These are phyloP conservation scores for Trichoderma afroharzianum DNA, from an alignment of 2,329 filamentous ascomycete genomes.

Conservation along the genomic window DNA sequence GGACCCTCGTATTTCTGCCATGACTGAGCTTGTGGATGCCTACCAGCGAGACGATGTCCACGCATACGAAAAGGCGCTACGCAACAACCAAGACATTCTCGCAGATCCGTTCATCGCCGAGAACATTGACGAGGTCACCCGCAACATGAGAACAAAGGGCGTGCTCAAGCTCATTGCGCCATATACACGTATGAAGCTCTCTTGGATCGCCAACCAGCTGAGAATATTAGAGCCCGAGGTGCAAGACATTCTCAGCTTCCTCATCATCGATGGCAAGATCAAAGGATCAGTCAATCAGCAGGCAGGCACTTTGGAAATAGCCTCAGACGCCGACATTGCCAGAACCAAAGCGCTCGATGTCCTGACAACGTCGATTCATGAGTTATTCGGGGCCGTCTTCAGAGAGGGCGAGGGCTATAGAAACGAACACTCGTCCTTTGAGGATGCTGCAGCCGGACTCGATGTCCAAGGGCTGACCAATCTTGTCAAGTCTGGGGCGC, in stretches of 20 bases:
- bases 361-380: slow-evolving; percentile 67
- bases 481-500: neutral
- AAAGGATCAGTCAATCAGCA: slow-evolving; percentile 87
- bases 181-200: slow-evolving; percentile 86
- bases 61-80: slow-evolving; percentile 81
- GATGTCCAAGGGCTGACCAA: slow-evolving; percentile 25
- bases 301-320: slow-evolving; percentile 76
- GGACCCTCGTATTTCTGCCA: slow-evolving; percentile 89
- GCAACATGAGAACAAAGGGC: slow-evolving; percentile 96
- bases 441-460: slow-evolving; percentile 28
- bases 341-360: slow-evolving; percentile 69
- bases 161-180: slow-evolving; percentile 90
- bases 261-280: slow-evolving; percentile 88
- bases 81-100: slow-evolving; percentile 83
- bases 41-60: slow-evolving; percentile 96
- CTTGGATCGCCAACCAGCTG: slow-evolving; percentile 83
- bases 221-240: slow-evolving; percentile 83
- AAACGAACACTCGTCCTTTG: slow-evolving; percentile 25
- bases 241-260: slow-evolving; percentile 89
- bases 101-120: slow-evolving; percentile 95
- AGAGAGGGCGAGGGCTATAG: slow-evolving; percentile 72
- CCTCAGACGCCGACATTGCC: slow-evolving; percentile 67
- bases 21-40: slow-evolving; percentile 95
- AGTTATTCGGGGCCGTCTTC: slow-evolving; percentile 69
- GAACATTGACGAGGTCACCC: slow-evolving; percentile 98